phyloP scores from a whole-genome alignment of 371 early-diverging fungal species.

The Haplosporangium sp. region DNA sequence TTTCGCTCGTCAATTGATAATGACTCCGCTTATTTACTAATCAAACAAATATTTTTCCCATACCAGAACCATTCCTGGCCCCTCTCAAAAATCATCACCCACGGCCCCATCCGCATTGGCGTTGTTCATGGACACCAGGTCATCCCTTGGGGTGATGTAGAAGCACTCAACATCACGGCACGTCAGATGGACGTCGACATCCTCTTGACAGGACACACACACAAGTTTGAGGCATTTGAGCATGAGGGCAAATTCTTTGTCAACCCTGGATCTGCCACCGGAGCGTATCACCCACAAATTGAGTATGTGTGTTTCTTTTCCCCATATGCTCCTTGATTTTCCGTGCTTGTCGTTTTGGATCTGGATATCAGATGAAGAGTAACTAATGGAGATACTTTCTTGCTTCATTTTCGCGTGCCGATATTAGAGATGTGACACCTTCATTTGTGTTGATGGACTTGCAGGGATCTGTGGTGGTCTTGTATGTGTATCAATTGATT shows the following conservation, averaged over 20 bases:
- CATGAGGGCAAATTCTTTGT: constrained; percentile 90
- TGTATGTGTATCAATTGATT: constrained; percentile 93
- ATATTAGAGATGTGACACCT: constrained; percentile 73
- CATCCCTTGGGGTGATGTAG: constrained; percentile 89
- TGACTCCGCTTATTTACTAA: background rate
- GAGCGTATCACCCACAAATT: constrained; percentile 73
- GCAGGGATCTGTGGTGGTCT: constrained; percentile 77
- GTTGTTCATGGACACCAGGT: constrained; percentile 91
- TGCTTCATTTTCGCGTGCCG: background rate
- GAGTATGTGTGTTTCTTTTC: constrained; percentile 47
- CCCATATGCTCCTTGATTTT: background rate
- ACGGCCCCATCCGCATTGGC: constrained; percentile 84
- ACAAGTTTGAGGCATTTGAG: constrained; percentile 91
- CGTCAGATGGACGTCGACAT: constrained; percentile 94
- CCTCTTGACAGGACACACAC: constrained; percentile 88
- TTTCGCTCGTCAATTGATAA: background rate
- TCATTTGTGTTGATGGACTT: constrained; percentile 96
- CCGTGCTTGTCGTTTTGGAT: background rate
- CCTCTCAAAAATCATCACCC: constrained; percentile 74
- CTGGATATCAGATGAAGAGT: too few species aligned
- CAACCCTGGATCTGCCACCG: constrained; percentile 96
- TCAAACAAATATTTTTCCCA: background rate
- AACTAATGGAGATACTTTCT: too few species aligned
- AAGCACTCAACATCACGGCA: constrained; percentile 82
- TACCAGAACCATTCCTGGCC: constrained; percentile 68